Evolutionary conservation across 345 rosid species (phyloP), one percentile per base, ranked within the genome.

Genomic region (Isatis tinctoria): DNA sequence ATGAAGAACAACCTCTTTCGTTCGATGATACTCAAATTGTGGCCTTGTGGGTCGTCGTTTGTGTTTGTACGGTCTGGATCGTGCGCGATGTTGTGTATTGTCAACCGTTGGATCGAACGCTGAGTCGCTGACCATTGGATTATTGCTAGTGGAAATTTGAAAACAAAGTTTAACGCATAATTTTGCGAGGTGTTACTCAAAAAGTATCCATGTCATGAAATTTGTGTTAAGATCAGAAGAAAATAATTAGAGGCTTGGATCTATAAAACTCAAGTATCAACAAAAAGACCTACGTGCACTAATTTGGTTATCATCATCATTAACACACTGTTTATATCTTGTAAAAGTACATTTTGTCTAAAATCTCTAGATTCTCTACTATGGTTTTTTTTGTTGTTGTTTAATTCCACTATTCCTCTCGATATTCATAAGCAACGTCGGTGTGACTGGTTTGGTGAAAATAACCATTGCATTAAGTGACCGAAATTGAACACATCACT

Each of bases 61-160:
- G 10, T 48, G 45, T n/a, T 54, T 74, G 65, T 40, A 56, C 47
- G 52, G 53, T 74, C 77, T 67, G 41, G 65, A 61, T 75, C 28
- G 11, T 69, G 27, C 44, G n/a, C 3, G 56, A 27, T 32, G 43
- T 60, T 61, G 74, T 67, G 59, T 41, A 7, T 5, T 76, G 7
- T 41, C 20, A 75, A 61, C 58, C 74, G 69, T 68, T 68, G 69
- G 74, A 67, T 74, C 17, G n/a, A n/a, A n/a, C n/a, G n/a, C n/a
- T n/a, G n/a, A n/a, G n/a, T n/a, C n/a, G n/a, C 24, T 32, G 32
- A 65, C 71, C 65, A 58, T 54, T 41, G 18, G 65, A n/a, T n/a
- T n/a, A 54, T 56, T 12, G 1, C 33, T 33, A 11, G 16, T 16
- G 5, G 51, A 60, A 17, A 14, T 44, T 20, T 32, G 4, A 32